Conservation (phyloP, 108 stramenopile genomes). For the Fistulifera pelliculosa region DNA sequence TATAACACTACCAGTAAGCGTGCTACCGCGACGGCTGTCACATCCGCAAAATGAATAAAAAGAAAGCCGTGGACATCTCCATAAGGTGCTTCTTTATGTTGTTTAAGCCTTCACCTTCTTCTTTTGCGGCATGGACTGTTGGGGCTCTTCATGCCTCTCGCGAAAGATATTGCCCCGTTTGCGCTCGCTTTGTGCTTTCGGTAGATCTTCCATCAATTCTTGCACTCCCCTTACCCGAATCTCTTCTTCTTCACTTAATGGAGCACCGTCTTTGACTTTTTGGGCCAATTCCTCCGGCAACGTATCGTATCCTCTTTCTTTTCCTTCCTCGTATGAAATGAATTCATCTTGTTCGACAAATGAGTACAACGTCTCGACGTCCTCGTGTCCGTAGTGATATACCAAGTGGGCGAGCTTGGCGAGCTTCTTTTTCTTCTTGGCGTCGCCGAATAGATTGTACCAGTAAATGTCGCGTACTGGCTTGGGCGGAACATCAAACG, state of each 20-base stretch:
- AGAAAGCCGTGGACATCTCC: too few species aligned
- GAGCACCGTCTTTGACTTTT: conserved; percentile 3
- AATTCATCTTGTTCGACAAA: conserved; percentile 16
- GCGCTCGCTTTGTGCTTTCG: conserved; percentile 4
- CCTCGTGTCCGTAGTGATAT: conserved; percentile 14
- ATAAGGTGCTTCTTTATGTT: too few species aligned
- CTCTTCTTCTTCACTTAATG: conserved; percentile 4
- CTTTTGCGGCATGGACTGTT: too few species aligned
- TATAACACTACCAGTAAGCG: too few species aligned
- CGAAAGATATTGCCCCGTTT: conserved; percentile 1
- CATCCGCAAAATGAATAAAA: too few species aligned
- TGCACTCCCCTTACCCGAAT: conserved; percentile 7
- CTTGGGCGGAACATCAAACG: conserved; percentile 14
- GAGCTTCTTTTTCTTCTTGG: conserved; percentile 12
- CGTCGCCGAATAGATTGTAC: conserved; percentile 7
- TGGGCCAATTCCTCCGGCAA: conserved; percentile 1
- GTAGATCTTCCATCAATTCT: conserved; percentile 10
- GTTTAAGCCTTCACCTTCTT: too few species aligned
- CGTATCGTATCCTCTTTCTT: conserved; percentile 3
- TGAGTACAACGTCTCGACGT: conserved; percentile 10
- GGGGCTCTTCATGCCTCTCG: conserved; percentile 6
- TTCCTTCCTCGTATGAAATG: conserved; percentile 7
- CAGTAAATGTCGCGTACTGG: conserved; percentile 19
- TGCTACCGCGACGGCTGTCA: too few species aligned
- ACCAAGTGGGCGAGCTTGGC: conserved; percentile 12